Evolutionary conservation across 352 stramenopile species (phyloP), one percentile per base, ranked within the genome.

Genomic region (Phytophthora macrochlamydospora): DNA sequence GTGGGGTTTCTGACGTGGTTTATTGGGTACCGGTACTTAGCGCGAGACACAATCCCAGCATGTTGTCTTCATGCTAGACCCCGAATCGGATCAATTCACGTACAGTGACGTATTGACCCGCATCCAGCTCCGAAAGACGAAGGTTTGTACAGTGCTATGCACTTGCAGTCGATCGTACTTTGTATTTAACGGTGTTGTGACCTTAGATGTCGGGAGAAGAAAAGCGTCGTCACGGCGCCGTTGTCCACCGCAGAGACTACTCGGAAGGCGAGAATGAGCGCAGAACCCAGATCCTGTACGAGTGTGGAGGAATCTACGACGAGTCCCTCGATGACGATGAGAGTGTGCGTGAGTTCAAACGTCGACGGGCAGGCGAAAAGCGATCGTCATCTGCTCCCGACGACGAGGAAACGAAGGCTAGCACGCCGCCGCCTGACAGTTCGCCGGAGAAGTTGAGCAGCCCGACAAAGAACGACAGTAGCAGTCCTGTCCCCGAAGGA

Each of bases 111-210:
- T 95, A 49, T 46, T 85, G 35, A 85, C 91, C 45, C 87, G 87
- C 38, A 88, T 95, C 42, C 81, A 91, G 60, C 75, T 95, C 29
- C 88, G 78, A 56, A 95, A 95, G 71, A 94, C 85, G 45, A 93
- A 93, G 73, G 81, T 83, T 70, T 59, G 55, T 52, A 24, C 18
- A 24, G 18, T 24, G 18, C 18, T 24, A 24, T 42, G n/a, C 42
- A 11, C 13, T 60, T 43, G 9, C 18, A 24, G 18, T 24, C 18
- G 18, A 24, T 24, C 18, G 18, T 24, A 24, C 18, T 24, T 24
- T 24, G 18, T 24, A 24, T 24, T 24, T 24, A 24, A 24, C 18
- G 18, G 18, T 24, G 18, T 11, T 32, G n/a, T 11, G 24, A 48
- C 28, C 48, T 2, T n/a, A 89, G 81, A 67, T 88, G 61, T 78